phyloP scores from a whole-genome alignment of 2,329 filamentous ascomycete genomes.

The Aspergillus tubingensis region DNA sequence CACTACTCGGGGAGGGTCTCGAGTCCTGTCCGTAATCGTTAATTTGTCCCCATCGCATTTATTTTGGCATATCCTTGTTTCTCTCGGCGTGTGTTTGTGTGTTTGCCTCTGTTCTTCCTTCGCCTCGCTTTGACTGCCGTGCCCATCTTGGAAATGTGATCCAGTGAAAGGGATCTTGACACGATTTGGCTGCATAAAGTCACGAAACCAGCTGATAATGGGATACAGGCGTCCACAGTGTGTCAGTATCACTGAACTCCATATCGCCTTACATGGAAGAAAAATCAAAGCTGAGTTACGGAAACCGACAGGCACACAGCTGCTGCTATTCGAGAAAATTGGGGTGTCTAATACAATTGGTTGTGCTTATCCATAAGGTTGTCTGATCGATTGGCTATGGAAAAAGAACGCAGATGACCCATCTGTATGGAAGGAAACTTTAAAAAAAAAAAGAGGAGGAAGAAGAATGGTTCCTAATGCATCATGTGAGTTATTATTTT shows the following conservation, averaged over 20 bases:
- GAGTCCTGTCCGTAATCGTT: slow-evolving; percentile 23
- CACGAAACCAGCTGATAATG: not conserved
- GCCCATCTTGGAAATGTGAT: not conserved
- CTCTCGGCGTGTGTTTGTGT: not conserved
- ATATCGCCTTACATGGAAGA: not conserved
- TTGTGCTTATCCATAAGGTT: not conserved
- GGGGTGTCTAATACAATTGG: not conserved
- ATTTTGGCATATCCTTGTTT: not conserved
- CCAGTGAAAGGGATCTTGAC: not conserved
- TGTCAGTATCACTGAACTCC: not conserved
- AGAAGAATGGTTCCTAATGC: not conserved
- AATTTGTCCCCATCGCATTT: slow-evolving; percentile 11
- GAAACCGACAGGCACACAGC: not conserved
- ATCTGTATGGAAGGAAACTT: not conserved
- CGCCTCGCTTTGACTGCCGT: not conserved
- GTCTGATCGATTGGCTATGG: not conserved
- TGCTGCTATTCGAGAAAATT: not conserved
- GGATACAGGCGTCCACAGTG: not conserved
- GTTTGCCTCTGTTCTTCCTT: not conserved
- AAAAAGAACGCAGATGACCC: not conserved
- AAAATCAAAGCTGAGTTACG: not conserved
- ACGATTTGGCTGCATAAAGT: not conserved
- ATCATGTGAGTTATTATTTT: not conserved
- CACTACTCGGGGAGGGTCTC: slow-evolving; percentile 9
- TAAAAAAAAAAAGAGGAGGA: not conserved